Evolutionary conservation across 1,139 yeast genomes (phyloP).

Genomic region (Kodamaea alishanica): DNA sequence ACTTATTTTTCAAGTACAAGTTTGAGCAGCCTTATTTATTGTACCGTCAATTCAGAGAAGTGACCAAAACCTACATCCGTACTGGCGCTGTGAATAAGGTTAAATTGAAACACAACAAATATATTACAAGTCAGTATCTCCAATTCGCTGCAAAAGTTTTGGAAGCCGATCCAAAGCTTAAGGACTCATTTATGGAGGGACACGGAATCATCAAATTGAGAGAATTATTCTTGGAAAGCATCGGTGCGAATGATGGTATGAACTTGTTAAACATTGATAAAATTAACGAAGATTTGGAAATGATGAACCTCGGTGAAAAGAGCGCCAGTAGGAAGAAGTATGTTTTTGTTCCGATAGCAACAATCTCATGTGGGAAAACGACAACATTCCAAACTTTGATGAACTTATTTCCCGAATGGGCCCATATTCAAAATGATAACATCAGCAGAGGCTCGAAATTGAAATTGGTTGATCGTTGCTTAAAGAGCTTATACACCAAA

Average conservation of each 20-base stretch:
- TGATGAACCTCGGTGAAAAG: slow-evolving; percentile 2
- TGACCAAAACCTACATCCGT: slow-evolving; percentile 58
- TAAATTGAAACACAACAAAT: slow-evolving; percentile 45
- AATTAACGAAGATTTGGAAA: slow-evolving; percentile 11
- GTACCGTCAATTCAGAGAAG: slow-evolving; percentile 89
- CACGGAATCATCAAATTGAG: slow-evolving; percentile 76
- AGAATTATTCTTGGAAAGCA: slow-evolving; percentile 49
- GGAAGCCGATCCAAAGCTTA: slow-evolving; percentile 39
- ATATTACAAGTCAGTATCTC: slow-evolving; percentile 63
- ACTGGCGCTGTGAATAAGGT: slow-evolving; percentile 28
- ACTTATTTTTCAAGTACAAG: slow-evolving; percentile 86
- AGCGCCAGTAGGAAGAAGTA: slow-evolving; percentile 34
- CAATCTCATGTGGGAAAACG: slow-evolving; percentile 95
- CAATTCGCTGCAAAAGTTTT: slow-evolving; percentile 60
- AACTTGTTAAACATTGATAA: slow-evolving; percentile 21
- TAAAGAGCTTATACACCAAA: slow-evolving; percentile 25
- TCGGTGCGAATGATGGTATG: slow-evolving; percentile 32
- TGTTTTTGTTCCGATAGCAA: slow-evolving; percentile 77
- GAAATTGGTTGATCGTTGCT: slow-evolving; percentile 50
- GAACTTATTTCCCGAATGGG: slow-evolving; percentile 60
- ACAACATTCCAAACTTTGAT: slow-evolving; percentile 65
- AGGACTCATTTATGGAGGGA: slow-evolving; percentile 48
- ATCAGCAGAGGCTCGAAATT: slow-evolving; percentile 48
- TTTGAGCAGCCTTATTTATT: slow-evolving; percentile 92
- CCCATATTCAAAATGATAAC: slow-evolving; percentile 83